Base-by-base conservation (phyloP, 2,329 filamentous ascomycete species). In the Fusarium dlaminii region DNA sequence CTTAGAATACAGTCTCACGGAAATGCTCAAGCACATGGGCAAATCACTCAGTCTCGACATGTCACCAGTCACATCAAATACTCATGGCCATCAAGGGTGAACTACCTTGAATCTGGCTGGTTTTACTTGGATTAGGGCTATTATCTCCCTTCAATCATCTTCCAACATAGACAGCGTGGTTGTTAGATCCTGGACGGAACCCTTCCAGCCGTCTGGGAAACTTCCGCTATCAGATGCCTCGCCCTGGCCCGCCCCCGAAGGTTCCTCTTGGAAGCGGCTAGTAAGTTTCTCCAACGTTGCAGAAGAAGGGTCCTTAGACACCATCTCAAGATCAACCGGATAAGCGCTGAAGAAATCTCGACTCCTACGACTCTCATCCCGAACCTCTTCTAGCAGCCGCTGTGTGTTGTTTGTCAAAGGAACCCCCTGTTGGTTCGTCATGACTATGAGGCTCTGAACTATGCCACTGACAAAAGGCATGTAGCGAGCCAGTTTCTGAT, bases 101-200 rank as follows among this genome's bases (percentile, higher is more conserved):
- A 13, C 12, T 39, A 5, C 12, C 40, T 12, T 7, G 7, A 3
- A 17, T 17, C 9, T 12, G 40, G 15, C 15, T 43, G 6, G 24
- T 24, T 24, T 2, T 17, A 17, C 1, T n/a, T n/a, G 2, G 6
- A n/a, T n/a, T 15, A 15, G 2, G 39, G 22, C 13, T 6, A n/a
- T 9, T 10, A 6, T 2, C 0, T 15, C 11, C 4, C 20, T 43
- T 43, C 10, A 24, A 5, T 29, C 13, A 5, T 22, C 13, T 8
- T 20, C 0, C 0, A 29, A 1, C 8, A 48, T 22, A 48, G 27
- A 22, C 2, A 48, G 20, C 4, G 20, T 48, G 13, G 27, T 4
- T 22, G 4, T 17, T 3, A 45, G 17, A 45, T 45, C 43, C 5
- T 45, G 8, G 8, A 8, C 24, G 0, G 43, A 3, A 2, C 43